A percentile compares a stretch with the other conserved stretches of the same genome.
Conservation (phyloP, 2,329 filamentous ascomycete species). For the Xylaria digitata region DNA sequence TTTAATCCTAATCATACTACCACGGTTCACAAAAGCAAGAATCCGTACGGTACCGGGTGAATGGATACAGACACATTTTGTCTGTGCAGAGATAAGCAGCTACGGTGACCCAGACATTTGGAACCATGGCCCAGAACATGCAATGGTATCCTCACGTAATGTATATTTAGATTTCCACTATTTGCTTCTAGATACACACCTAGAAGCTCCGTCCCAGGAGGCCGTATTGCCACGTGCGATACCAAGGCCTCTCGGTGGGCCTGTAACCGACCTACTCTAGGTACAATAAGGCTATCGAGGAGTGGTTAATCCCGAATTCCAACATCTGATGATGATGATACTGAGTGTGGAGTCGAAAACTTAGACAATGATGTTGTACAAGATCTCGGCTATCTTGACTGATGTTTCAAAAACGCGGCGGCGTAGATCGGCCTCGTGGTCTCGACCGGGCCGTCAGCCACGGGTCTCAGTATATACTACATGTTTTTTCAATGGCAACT, state of each 20-base stretch:
- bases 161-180: conserved; percentile 1
- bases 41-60: conserved; percentile 16
- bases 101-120: conserved; percentile 15
- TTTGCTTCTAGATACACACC: conserved; percentile 10
- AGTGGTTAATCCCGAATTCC: neutral
- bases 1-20: neutral
- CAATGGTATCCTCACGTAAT: conserved; percentile 13
- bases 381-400: neutral
- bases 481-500: too few species aligned
- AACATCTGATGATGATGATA: neutral
- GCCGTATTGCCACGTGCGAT: conserved; percentile 29
- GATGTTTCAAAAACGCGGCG: neutral
- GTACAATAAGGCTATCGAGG: conserved; percentile 2
- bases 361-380: conserved; percentile 2
- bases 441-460: too few species aligned
- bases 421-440: neutral
- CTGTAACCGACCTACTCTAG: neutral
- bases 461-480: too few species aligned
- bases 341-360: conserved; percentile 3
- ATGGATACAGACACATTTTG: conserved; percentile 4
- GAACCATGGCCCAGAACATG: conserved; percentile 21
- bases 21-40: neutral
- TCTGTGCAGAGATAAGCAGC: neutral
- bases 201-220: conserved; percentile 13
- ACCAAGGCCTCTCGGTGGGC: conserved; percentile 17